Conservation (phyloP, 73 alveolate species). For the Tetrahymena malaccensis region DNA sequence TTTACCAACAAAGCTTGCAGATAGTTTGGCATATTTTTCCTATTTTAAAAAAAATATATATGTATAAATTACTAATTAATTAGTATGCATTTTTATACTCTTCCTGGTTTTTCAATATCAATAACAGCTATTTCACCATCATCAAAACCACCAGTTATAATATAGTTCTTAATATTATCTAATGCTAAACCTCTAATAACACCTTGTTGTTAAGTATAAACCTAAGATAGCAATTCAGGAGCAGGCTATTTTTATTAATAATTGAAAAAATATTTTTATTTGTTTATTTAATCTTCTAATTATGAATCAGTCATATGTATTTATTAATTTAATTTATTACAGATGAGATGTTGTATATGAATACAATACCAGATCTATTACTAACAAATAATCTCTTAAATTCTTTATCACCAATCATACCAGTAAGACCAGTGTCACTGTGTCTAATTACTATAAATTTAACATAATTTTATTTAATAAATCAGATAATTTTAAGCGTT, state of each 20-base stretch:
- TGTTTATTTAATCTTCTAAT: too few relatives aligned
- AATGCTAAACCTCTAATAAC: slow-evolving; percentile 35
- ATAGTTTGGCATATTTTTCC: slow-evolving; percentile 24
- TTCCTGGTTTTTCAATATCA: slow-evolving; percentile 38
- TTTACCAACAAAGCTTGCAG: slow-evolving; percentile 39
- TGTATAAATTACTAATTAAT: too few relatives aligned
- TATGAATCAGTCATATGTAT: too few relatives aligned
- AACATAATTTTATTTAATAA: too few relatives aligned
- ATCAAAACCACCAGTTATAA: slow-evolving; percentile 40
- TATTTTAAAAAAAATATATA: not conserved
- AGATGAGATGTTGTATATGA: slow-evolving; percentile 15
- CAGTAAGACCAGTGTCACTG: slow-evolving; percentile 21
- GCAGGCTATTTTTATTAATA: not conserved
- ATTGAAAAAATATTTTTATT: too few relatives aligned
- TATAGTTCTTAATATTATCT: slow-evolving; percentile 33
- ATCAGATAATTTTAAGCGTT: too few relatives aligned
- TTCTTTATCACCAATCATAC: slow-evolving; percentile 39
- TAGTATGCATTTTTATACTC: not conserved
- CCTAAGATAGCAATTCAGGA: slow-evolving; percentile 14
- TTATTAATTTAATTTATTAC: not conserved
- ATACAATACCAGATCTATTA: slow-evolving; percentile 31
- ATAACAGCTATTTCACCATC: slow-evolving; percentile 38
- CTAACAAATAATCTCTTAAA: slow-evolving; percentile 31
- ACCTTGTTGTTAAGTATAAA: slow-evolving; percentile 1
- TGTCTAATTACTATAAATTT: not conserved